phyloP scores from a whole-genome alignment of 257 asterid genomes.

The Asclepias syriaca region DNA sequence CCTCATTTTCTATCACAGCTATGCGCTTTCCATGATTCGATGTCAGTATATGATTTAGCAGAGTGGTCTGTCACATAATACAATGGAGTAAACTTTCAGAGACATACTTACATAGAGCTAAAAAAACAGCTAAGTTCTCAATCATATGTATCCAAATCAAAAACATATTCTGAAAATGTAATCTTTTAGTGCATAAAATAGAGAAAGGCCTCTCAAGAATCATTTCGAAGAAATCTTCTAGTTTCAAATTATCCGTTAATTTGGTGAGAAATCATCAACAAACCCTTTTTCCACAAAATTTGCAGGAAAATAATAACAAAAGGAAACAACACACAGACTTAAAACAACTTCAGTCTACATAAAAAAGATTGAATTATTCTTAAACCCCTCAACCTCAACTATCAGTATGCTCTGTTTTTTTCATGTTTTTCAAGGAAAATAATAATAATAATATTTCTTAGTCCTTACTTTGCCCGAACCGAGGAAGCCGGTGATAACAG shows the following conservation, averaged over 20 bases:
- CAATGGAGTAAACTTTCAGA: conserved; percentile 2
- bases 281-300: neutral
- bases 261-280: neutral
- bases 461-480: conserved; percentile 84
- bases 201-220: neutral
- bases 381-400: no score
- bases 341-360: neutral
- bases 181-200: neutral
- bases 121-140: neutral
- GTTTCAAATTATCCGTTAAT: neutral
- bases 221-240: neutral
- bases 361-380: no score
- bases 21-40: conserved; percentile 91
- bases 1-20: conserved; percentile 98
- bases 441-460: neutral
- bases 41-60: conserved; percentile 88
- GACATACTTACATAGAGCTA: neutral
- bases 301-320: neutral
- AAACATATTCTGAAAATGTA: neutral
- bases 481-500: conserved; percentile 87
- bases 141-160: conserved; percentile 2
- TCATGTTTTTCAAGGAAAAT: no score
- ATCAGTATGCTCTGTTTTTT: no score
- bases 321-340: neutral
- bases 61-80: conserved; percentile 71